These are phyloP conservation scores for Trichophyton benhamiae DNA, from an alignment of 2,329 filamentous ascomycete species.

Conservation along the genomic window DNA sequence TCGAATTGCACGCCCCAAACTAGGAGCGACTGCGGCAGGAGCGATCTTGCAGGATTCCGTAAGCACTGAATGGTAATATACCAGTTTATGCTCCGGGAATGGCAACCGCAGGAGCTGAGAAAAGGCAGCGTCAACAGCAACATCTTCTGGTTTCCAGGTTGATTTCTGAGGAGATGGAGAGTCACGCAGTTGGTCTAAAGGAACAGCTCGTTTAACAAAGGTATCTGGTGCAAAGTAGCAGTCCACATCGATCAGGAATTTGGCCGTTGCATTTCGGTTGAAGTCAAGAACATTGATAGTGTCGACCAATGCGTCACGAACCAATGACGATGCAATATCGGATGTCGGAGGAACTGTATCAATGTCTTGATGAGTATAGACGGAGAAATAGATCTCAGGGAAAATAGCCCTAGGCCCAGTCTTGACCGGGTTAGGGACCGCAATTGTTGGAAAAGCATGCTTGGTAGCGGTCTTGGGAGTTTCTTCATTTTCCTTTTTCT, in stretches of 20 bases:
- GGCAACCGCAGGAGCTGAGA: constrained; percentile 87
- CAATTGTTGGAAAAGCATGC: constrained; percentile 64
- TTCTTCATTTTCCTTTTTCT: constrained; percentile 34
- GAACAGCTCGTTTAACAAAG: constrained; percentile 85
- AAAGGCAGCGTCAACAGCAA: constrained; percentile 94
- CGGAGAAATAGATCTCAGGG: constrained; percentile 86
- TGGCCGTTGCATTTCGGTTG: constrained; percentile 76
- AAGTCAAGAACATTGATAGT: constrained; percentile 91
- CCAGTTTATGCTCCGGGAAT: constrained; percentile 75
- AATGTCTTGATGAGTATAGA: constrained; percentile 76
- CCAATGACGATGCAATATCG: constrained; percentile 65
- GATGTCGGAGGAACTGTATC: constrained; percentile 72
- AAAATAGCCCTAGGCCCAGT: constrained; percentile 67
- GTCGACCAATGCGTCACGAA: constrained; percentile 77
- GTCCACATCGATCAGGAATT: constrained; percentile 85
- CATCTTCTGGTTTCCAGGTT: constrained; percentile 96
- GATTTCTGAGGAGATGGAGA: constrained; percentile 50
- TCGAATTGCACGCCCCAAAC: constrained; percentile 80
- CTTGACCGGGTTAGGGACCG: constrained; percentile 61
- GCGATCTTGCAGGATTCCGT: constrained; percentile 94
- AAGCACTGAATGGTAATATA: constrained; percentile 91
- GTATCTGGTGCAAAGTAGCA: constrained; percentile 84
- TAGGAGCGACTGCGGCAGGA: constrained; percentile 90
- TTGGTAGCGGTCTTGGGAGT: constrained; percentile 45
- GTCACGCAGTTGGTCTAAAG: constrained; percentile 75